Evolutionary conservation across 306 rosid species (phyloP).

Genomic region (barrel medic (Medicago truncatula)): DNA sequence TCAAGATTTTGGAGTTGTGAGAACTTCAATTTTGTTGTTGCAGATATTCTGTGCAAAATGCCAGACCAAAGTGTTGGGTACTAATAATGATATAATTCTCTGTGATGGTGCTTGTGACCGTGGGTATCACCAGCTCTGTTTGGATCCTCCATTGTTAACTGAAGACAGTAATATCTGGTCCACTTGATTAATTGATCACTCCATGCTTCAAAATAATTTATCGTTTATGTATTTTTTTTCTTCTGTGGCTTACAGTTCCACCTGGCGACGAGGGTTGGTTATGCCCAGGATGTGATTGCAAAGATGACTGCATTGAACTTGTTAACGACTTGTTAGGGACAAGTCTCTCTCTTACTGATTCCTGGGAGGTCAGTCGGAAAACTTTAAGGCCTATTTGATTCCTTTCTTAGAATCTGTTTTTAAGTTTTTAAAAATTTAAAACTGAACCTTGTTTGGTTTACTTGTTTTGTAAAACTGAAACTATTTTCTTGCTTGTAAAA

Average conservation of each 20-base stretch:
- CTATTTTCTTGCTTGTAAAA: background rate
- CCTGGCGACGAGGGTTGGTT: constrained; percentile 92
- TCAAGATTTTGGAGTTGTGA: constrained; percentile 32
- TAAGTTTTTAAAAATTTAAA: background rate
- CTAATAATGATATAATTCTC: constrained; percentile 85
- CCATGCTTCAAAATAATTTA: constrained; percentile 41
- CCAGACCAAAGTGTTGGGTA: constrained; percentile 70
- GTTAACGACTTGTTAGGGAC: constrained; percentile 88
- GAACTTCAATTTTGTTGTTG: constrained; percentile 47
- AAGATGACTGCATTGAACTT: constrained; percentile 80
- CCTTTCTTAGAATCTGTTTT: background rate
- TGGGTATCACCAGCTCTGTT: constrained; percentile 91
- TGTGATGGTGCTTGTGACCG: constrained; percentile 99
- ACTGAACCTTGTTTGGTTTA: background rate
- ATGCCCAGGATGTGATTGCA: constrained; percentile 99
- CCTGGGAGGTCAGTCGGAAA: constrained; percentile 83
- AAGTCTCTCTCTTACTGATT: constrained; percentile 62
- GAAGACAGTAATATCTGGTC: constrained; percentile 75
- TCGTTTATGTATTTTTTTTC: constrained; percentile 33
- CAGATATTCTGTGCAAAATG: constrained; percentile 97
- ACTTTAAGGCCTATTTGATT: background rate
- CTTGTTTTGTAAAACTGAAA: constrained; percentile 1
- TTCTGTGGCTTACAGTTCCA: constrained; percentile 73
- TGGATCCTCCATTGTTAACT: constrained; percentile 83
- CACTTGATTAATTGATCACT: constrained; percentile 39